These are phyloP conservation scores for Bertia moriformis DNA, from an alignment of 2,329 filamentous ascomycete genomes.

Conservation along the genomic window DNA sequence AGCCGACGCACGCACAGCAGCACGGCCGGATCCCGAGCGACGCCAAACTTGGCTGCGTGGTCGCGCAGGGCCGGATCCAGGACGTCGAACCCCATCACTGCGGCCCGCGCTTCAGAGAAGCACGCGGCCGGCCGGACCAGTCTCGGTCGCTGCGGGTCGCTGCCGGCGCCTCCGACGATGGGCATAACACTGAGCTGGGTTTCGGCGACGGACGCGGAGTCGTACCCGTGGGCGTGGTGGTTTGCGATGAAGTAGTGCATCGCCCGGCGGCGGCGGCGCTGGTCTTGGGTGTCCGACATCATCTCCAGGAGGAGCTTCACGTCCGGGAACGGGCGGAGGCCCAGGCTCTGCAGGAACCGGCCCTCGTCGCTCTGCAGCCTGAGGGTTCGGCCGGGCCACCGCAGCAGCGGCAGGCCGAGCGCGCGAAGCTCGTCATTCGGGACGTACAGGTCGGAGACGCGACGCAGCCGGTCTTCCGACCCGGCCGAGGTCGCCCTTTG, in stretches of 20 bases:
- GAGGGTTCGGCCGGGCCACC: slow-evolving; percentile 60
- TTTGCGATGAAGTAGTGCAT: slow-evolving; percentile 74
- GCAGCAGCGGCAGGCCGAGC: slow-evolving; percentile 61
- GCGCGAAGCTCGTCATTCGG: slow-evolving; percentile 57
- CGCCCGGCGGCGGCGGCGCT: slow-evolving; percentile 47
- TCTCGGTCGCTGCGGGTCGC: slow-evolving; percentile 39
- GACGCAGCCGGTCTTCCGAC: slow-evolving; percentile 56
- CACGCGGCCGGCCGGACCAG: slow-evolving; percentile 64
- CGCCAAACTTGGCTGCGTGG: slow-evolving; percentile 75
- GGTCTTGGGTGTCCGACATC: slow-evolving; percentile 53
- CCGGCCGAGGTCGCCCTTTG: too few relatives aligned
- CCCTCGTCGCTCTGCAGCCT: slow-evolving; percentile 60
- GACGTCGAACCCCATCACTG: slow-evolving; percentile 68
- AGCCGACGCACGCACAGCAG: slow-evolving; percentile 62
- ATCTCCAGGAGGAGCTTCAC: slow-evolving; percentile 64
- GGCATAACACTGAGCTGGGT: slow-evolving; percentile 52
- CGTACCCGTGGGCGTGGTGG: slow-evolving; percentile 66
- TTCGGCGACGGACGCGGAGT: slow-evolving; percentile 40
- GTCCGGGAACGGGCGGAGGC: slow-evolving; percentile 57
- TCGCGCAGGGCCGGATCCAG: slow-evolving; percentile 61
- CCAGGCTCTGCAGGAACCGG: slow-evolving; percentile 58
- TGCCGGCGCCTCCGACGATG: slow-evolving; percentile 54
- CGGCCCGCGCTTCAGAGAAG: slow-evolving; percentile 66
- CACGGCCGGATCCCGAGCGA: slow-evolving; percentile 69
- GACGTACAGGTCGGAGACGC: slow-evolving; percentile 67